Evolutionary conservation across 2,329 filamentous ascomycete genomes (phyloP).

Genomic region (Arthrobotrys sinensis): DNA sequence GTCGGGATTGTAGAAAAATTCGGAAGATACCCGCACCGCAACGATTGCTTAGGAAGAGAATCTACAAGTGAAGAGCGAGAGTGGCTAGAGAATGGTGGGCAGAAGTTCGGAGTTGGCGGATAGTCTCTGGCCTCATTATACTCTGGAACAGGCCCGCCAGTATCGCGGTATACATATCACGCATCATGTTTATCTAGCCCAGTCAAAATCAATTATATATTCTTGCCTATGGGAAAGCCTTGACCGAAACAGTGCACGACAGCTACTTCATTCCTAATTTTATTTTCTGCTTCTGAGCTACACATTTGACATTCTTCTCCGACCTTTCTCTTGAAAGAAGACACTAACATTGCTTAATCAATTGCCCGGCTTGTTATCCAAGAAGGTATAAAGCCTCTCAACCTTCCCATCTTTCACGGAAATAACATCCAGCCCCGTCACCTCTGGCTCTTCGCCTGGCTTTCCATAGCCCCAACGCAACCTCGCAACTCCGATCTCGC

Average conservation of each 20-base stretch:
- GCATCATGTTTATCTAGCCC: too few species aligned
- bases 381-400: slow-evolving; percentile 46
- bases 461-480: slow-evolving; percentile 40
- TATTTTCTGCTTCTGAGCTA: too few species aligned
- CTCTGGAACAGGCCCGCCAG: neutral
- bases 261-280: too few species aligned
- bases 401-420: slow-evolving; percentile 49
- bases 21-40: slow-evolving; percentile 75
- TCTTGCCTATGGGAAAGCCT: too few species aligned
- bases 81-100: slow-evolving; percentile 69
- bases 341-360: neutral
- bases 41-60: slow-evolving; percentile 71
- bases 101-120: slow-evolving; percentile 39
- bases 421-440: slow-evolving; percentile 42
- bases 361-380: slow-evolving; percentile 18
- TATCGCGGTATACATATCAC: too few species aligned
- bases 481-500: slow-evolving; percentile 35
- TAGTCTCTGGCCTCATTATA: neutral
- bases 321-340: neutral
- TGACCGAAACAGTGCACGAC: too few species aligned
- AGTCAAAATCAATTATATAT: too few species aligned
- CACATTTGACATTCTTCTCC: too few species aligned
- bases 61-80: slow-evolving; percentile 71
- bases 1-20: slow-evolving; percentile 71
- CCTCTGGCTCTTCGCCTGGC: slow-evolving; percentile 26